Percentiles rank a stretch among this genome's conserved stretches.
These are phyloP conservation scores for Aspergillus hortae DNA, from an alignment of 2,329 filamentous ascomycete species.

Conservation along the genomic window DNA sequence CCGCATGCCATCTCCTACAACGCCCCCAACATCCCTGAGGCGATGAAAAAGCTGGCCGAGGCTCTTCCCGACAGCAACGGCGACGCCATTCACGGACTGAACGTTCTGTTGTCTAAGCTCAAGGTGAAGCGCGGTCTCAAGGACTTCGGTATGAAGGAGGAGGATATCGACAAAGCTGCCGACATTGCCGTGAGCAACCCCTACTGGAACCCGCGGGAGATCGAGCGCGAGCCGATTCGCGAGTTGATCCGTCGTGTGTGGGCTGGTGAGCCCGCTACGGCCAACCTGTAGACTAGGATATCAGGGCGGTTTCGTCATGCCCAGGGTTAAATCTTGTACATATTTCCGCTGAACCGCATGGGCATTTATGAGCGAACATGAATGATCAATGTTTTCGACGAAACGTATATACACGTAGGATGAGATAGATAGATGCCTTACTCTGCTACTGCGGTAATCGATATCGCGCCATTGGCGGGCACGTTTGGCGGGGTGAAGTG, in stretches of 20 bases:
- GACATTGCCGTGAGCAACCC: constrained; percentile 57
- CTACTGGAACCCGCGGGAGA: constrained; percentile 57
- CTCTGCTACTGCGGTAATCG: no score
- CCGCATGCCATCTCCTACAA: constrained; percentile 64
- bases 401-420: background rate
- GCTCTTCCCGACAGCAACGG: constrained; percentile 56
- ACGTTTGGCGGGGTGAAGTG: constrained; percentile 28
- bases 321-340: background rate
- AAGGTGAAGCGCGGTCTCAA: constrained; percentile 52
- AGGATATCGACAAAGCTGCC: constrained; percentile 57
- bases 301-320: background rate
- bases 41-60: constrained; percentile 52
- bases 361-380: background rate
- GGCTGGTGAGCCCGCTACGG: constrained; percentile 56
- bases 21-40: constrained; percentile 51
- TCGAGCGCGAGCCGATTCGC: constrained; percentile 51
- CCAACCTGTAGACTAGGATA: constrained; percentile 43
- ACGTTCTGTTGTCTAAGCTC: constrained; percentile 53
- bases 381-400: background rate
- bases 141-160: constrained; percentile 58
- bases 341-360: background rate
- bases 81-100: constrained; percentile 57
- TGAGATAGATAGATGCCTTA: constrained; percentile 1
- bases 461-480: constrained; percentile 7
- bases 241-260: constrained; percentile 59